Base-by-base conservation (phyloP, 2,329 filamentous ascomycete species). In the Clarireedia homoeocarpa region DNA sequence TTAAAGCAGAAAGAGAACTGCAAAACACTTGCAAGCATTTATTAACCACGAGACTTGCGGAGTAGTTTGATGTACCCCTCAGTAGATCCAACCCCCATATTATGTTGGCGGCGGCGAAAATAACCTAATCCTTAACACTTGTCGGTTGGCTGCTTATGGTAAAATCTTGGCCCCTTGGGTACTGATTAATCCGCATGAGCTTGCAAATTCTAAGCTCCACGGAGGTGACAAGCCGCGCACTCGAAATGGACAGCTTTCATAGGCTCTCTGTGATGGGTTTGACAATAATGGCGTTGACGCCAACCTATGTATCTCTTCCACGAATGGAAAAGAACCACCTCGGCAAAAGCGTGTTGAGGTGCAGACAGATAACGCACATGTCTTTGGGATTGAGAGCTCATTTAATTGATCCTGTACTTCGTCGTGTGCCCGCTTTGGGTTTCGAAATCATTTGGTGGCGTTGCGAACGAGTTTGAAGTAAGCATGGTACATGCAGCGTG, bases 391-490 rank as follows among this genome's bases (percentile, higher is more conserved):
- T 48, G 51, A 53, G 26, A 14, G 40, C 34, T 46, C 42, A 47
- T 34, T 36, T 15, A 15, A 36, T 46, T 20, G 27, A 12, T 26
- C 20, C 27, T 17, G 42, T 12, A 27, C 20, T 24, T 38, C 40
- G 40, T 53, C 42, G 51, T 45, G 40, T 53, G 27, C 38, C 42
- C 26, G 7, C 42, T 53, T 48, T 53, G 20, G 51, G 42, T 15
- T 38, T 27, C 51, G 51, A 26, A 10, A 24, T 4, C 30, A 26
- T 38, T 48, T 3, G 40, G 40, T 53, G 51, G 51, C 51, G 51
- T 38, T 5, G 38, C 30, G 27, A 47, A 12, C 5, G 15, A 46
- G 30, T 14, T 38, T 38, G 30, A 34, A 34, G 12, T 34, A 34
- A 34, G 30, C 9, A 12, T 34, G 30, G 30, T 34, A 34, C 30